phyloP scores from a whole-genome alignment of 2,329 filamentous ascomycete species.

The Colletotrichum lindemuthianum region DNA sequence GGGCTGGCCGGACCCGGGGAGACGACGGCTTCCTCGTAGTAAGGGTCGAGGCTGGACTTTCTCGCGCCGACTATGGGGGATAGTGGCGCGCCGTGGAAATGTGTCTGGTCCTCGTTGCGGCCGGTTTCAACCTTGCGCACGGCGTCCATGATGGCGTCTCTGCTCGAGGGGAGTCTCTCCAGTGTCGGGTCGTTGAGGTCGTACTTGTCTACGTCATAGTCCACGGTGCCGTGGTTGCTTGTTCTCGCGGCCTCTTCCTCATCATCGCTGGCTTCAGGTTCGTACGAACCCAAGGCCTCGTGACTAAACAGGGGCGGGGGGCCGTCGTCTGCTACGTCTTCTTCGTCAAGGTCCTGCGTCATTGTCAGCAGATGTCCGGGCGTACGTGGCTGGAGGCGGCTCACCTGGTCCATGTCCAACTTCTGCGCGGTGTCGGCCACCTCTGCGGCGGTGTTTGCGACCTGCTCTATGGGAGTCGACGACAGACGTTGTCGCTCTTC shows the following conservation, averaged over 20 bases:
- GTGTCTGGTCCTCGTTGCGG: slow-evolving; percentile 51
- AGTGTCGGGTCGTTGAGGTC: slow-evolving; percentile 60
- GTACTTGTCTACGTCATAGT: slow-evolving; percentile 40
- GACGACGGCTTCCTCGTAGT: slow-evolving; percentile 46
- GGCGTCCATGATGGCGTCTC: slow-evolving; percentile 55
- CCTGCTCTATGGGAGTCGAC: slow-evolving; percentile 52
- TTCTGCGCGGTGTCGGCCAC: slow-evolving; percentile 54
- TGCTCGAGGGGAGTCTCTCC: slow-evolving; percentile 58
- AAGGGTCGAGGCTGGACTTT: slow-evolving; percentile 48
- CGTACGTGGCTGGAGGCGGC: background rate
- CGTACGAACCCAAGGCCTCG: slow-evolving; percentile 56
- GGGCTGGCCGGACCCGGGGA: slow-evolving; percentile 50
- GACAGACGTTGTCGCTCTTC: slow-evolving; percentile 47
- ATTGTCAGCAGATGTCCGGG: background rate
- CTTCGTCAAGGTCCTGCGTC: slow-evolving; percentile 30
- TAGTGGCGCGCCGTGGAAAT: slow-evolving; percentile 48
- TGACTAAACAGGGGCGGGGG: slow-evolving; percentile 58
- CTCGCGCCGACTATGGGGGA: slow-evolving; percentile 49
- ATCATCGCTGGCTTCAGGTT: slow-evolving; percentile 45
- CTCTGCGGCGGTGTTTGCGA: slow-evolving; percentile 55
- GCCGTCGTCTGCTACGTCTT: slow-evolving; percentile 34
- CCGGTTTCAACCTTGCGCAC: slow-evolving; percentile 58
- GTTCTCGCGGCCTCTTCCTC: slow-evolving; percentile 38
- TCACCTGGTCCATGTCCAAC: slow-evolving; percentile 44
- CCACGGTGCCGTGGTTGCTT: slow-evolving; percentile 32